Evolutionary conservation across 2,329 filamentous ascomycete genomes (phyloP).

Genomic region (Malbranchea cinnamomea): DNA sequence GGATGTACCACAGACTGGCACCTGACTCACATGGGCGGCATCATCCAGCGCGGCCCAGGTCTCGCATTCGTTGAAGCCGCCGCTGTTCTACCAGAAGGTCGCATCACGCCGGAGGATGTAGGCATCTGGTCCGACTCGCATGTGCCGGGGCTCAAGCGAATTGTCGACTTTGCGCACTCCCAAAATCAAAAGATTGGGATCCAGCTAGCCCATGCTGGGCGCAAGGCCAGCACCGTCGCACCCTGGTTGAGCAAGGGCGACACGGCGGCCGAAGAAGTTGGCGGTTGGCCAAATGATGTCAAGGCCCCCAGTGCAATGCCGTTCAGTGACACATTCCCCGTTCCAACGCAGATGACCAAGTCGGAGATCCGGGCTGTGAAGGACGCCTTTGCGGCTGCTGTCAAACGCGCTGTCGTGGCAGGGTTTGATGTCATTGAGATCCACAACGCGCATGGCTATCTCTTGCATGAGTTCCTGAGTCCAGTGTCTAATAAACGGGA

Average conservation of each 20-base stretch:
- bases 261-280: conserved; percentile 40
- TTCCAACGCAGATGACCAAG: conserved; percentile 18
- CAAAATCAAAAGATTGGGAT: conserved; percentile 57
- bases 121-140: conserved; percentile 78
- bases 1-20: conserved; percentile 70
- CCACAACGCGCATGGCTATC: conserved; percentile 35
- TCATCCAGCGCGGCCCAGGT: conserved; percentile 52
- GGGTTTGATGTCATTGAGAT: conserved; percentile 40
- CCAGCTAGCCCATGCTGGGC: conserved; percentile 63
- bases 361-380: conserved; percentile 31
- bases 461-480: conserved; percentile 38
- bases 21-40: conserved; percentile 65
- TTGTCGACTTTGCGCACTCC: conserved; percentile 18
- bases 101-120: conserved; percentile 62
- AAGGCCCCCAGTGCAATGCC: conserved; percentile 43
- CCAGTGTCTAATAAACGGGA: conserved; percentile 32
- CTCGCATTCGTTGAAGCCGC: conserved; percentile 65
- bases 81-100: conserved; percentile 54
- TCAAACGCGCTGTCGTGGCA: conserved; percentile 37
- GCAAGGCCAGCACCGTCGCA: conserved; percentile 46
- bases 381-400: conserved; percentile 30
- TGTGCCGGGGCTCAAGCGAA: conserved; percentile 29
- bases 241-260: conserved; percentile 45
- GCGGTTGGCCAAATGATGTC: conserved; percentile 40
- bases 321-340: conserved; percentile 34